Base-by-base conservation (phyloP, 345 rosid species). In the Erucastrum elatum region DNA sequence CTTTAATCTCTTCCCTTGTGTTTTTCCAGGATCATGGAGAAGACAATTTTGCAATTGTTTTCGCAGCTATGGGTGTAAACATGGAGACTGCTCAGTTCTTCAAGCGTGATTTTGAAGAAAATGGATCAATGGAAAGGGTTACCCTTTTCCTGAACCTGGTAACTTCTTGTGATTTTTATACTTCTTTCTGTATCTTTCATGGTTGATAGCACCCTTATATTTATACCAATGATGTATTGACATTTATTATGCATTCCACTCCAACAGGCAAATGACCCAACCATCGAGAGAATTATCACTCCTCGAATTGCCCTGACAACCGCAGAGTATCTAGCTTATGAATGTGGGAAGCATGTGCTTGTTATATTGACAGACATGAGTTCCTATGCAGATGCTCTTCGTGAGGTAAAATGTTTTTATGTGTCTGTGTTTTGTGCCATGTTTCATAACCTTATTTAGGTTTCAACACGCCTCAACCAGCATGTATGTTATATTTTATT, bases 341-440 rank as follows among this genome's bases (percentile, higher is more conserved):
- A 93, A 21, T 21, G 21, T 21, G 21, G 21, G 21, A 95, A 95
- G 90, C 98, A 95, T 70, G 98, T 95, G 53, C 97, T 95, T 34
- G 99, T 95, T 84, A 95, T 95, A 71, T 91, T 95, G 39, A 93
- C 99, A 2, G 99, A 95, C 77, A 91, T 95, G 99, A 95, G 99
- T 87, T 95, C 99, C n/a, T 95, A 95, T 85, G 99, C 99, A 70
- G 99, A 95, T 86, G 99, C 98, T 85, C 98, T 93, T 83, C 97
- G 98, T 80, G 99, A 95, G 99, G 98, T 95, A 82, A 77, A 21
- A 13, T 53, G 30, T 37, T 5, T 49, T 15, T 27, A 21, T 12
- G 60, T 30, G 25, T 21, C 21, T 25, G 2, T 58, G 17, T 21
- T 21, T 0, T 15, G 33, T 79, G 16, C 58, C 44, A 12, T 60